These are phyloP conservation scores for Yamadazyma phyllophila DNA, from an alignment of 805 yeast species.

Conservation along the genomic window DNA sequence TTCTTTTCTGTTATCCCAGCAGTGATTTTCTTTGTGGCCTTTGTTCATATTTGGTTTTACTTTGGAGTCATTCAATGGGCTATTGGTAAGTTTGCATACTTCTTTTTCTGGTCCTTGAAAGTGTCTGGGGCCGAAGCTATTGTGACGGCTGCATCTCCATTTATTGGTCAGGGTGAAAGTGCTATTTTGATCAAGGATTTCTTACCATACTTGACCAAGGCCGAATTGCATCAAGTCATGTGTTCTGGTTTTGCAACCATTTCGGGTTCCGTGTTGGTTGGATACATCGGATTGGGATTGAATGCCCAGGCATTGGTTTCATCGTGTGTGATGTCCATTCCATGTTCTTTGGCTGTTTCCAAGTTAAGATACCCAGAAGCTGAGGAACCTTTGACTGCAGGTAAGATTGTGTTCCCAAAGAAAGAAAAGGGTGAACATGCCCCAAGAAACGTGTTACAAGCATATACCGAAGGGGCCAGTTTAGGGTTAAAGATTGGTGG, in stretches of 20 bases:
- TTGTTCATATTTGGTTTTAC: slow-evolving; percentile 59
- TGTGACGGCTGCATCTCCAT: slow-evolving; percentile 66
- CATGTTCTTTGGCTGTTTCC: slow-evolving; percentile 60
- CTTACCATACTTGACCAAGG: slow-evolving; percentile 55
- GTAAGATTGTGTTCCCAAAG: slow-evolving; percentile 48
- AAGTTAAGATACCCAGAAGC: slow-evolving; percentile 60
- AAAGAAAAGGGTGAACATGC: slow-evolving; percentile 29
- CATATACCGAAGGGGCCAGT: slow-evolving; percentile 57
- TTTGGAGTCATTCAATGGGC: slow-evolving; percentile 61
- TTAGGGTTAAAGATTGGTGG: slow-evolving; percentile 57
- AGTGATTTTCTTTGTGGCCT: slow-evolving; percentile 61
- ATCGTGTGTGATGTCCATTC: slow-evolving; percentile 70
- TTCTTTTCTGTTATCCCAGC: slow-evolving; percentile 62
- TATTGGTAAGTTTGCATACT: slow-evolving; percentile 52
- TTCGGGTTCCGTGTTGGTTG: slow-evolving; percentile 61
- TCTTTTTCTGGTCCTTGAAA: slow-evolving; percentile 59
- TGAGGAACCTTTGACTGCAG: slow-evolving; percentile 51
- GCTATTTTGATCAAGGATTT: slow-evolving; percentile 61
- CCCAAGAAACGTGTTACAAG: slow-evolving; percentile 54
- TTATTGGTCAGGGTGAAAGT: slow-evolving; percentile 64
- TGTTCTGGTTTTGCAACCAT: slow-evolving; percentile 63
- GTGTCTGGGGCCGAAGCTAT: slow-evolving; percentile 65
- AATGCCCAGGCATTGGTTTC: slow-evolving; percentile 61
- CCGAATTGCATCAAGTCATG: slow-evolving; percentile 63
- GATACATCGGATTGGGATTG: slow-evolving; percentile 61